Evolutionary conservation across 78 protist genomes (phyloP).

Genomic region (Salpingoeca rosetta): DNA sequence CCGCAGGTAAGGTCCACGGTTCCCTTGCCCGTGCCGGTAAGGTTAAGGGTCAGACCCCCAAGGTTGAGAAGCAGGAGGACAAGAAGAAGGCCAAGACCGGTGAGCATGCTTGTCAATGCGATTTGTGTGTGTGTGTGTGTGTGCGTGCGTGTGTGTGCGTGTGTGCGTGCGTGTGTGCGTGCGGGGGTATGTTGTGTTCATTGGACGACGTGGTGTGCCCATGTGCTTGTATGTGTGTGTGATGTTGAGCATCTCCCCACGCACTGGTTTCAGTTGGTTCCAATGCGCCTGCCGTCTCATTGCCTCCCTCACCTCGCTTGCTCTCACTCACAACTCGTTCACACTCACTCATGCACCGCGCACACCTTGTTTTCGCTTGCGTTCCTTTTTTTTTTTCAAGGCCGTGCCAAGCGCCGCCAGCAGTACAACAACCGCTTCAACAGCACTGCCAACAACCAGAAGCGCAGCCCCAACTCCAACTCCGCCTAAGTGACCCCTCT

Average conservation of each 20-base stretch:
- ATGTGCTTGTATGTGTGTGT: no score
- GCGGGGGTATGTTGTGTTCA: no score
- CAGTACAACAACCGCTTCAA: slow-evolving; percentile 76
- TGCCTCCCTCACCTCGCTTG: neutral
- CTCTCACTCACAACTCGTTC: neutral
- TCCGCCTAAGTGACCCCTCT: neutral
- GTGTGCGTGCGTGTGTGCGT: no score
- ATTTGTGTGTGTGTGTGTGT: no score
- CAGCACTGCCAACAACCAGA: slow-evolving; percentile 14
- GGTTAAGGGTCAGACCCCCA: slow-evolving; percentile 82
- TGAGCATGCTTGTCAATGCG: no score
- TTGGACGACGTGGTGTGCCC: no score
- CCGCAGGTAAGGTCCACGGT: slow-evolving; percentile 76
- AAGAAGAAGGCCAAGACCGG: slow-evolving; percentile 32
- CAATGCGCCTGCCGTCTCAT: neutral
- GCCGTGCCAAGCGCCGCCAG: slow-evolving; percentile 71
- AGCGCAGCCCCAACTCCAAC: slow-evolving; percentile 36
- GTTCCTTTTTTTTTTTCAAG: no score
- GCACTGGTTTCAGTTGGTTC: no score
- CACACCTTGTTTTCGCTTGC: no score
- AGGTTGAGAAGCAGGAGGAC: slow-evolving; percentile 59
- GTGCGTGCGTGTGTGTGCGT: no score
- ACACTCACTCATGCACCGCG: no score
- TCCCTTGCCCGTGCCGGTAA: slow-evolving; percentile 88
- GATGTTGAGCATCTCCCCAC: no score